phyloP scores from a whole-genome alignment of 805 yeast species.

The Saccharomycopsis oosterbeekiorum region DNA sequence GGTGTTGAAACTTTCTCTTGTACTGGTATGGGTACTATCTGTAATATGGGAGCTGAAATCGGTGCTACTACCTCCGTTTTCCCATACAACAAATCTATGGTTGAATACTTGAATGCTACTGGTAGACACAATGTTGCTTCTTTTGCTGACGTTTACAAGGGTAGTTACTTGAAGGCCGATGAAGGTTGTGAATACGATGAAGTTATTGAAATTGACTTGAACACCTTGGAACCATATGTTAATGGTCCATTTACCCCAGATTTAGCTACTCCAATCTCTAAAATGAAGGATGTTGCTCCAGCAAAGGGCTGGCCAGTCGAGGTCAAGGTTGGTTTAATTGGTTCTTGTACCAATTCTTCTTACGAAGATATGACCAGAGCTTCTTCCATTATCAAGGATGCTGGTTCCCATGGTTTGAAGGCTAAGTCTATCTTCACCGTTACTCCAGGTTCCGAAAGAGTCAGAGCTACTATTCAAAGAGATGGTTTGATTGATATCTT shows the following conservation, averaged over 20 bases:
- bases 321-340: constrained; percentile 89
- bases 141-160: constrained; percentile 56
- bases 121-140: constrained; percentile 75
- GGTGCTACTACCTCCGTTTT: constrained; percentile 98
- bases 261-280: constrained; percentile 83
- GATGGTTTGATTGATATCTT: constrained; percentile 82
- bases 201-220: constrained; percentile 80
- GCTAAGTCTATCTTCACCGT: constrained; percentile 89
- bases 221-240: constrained; percentile 83
- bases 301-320: constrained; percentile 77
- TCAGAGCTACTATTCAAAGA: constrained; percentile 92
- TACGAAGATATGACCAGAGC: constrained; percentile 98
- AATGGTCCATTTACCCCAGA: constrained; percentile 99
- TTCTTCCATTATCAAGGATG: constrained; percentile 81
- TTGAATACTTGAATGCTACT: constrained; percentile 73
- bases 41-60: constrained; percentile 99
- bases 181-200: constrained; percentile 85
- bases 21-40: constrained; percentile 99
- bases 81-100: constrained; percentile 75
- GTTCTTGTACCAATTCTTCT: constrained; percentile 97
- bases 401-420: constrained; percentile 74
- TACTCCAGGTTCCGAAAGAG: constrained; percentile 97
- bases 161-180: constrained; percentile 69
- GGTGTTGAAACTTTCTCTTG: constrained; percentile 85
- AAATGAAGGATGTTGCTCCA: constrained; percentile 62